These are phyloP conservation scores for Pyrenula aspistea DNA, from an alignment of 495 filamentous ascomycete genomes.

Conservation along the genomic window DNA sequence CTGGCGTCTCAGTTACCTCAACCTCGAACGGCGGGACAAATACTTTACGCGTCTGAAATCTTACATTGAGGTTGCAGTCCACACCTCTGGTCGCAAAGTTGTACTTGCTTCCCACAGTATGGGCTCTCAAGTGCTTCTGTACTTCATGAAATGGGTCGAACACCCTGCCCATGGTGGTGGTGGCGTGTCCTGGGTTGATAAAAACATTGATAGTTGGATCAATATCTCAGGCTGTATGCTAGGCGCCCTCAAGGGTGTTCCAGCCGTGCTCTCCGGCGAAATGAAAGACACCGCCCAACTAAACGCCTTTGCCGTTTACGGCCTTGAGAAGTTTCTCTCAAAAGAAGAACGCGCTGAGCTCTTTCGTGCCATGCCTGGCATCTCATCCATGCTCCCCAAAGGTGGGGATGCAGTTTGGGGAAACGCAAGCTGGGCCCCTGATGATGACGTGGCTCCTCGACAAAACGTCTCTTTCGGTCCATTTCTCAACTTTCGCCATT, in stretches of 20 bases:
- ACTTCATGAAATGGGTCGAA: conserved; percentile 98
- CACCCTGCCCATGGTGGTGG: conserved; percentile 65
- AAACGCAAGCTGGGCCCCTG: conserved; percentile 77
- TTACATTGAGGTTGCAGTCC: conserved; percentile 73
- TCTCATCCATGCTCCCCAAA: conserved; percentile 93
- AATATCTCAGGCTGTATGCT: conserved; percentile 98
- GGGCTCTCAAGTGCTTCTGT: conserved; percentile 89
- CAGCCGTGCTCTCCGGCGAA: conserved; percentile 86
- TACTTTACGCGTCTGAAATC: conserved; percentile 85
- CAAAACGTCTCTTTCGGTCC: conserved; percentile 65
- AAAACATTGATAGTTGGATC: conserved; percentile 85
- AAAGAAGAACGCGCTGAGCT: conserved; percentile 85
- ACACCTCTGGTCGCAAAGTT: conserved; percentile 61
- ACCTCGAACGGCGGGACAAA: conserved; percentile 79
- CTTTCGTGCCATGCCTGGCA: conserved; percentile 92
- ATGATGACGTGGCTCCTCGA: conserved; percentile 53
- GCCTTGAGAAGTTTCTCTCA: conserved; percentile 87
- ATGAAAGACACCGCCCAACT: conserved; percentile 98
- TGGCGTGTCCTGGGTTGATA: conserved; percentile 81
- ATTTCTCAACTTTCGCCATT: conserved; percentile 76
- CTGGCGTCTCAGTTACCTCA: conserved; percentile 88
- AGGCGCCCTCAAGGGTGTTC: conserved; percentile 81
- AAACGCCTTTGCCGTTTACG: conserved; percentile 95
- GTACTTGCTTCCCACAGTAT: conserved; percentile 91
- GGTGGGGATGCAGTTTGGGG: conserved; percentile 93